Evolutionary conservation across 2,329 filamentous ascomycete genomes (phyloP), one percentile per base, ranked within the genome.

Genomic region (Aspergillus melleus): DNA sequence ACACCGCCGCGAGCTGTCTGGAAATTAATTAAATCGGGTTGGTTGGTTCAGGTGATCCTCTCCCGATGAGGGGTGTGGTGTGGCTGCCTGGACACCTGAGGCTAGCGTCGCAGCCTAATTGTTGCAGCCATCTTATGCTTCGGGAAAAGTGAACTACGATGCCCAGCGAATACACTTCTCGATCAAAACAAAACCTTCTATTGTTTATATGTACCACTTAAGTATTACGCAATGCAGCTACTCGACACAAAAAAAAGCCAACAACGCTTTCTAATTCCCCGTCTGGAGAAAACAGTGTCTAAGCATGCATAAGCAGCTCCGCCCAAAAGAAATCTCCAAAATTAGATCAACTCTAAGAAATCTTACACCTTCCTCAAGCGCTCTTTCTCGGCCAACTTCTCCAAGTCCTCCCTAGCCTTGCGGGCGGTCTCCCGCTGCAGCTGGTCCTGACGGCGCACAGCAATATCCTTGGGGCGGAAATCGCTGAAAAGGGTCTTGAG

Each of bases 401-500:
- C 77, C 58, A 78, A 77, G 55, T 81, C 81, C 69, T 86, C 86
- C 52, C 82, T 82, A 59, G 82, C 81, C 74, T 89, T 90, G 66
- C 93, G 84, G 64, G 83, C 82, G 58, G 84, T 80, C 79, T 98
- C 94, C 49, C 88, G 82, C 73, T 88, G 85, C 11, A 96, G 79
- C 83, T 99, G 95, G 72, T 99, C 95, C 3, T 90, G 88, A 59
- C 95, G 83, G 64, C 95, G 85, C 55, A 90, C 82, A 1, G 95
- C 94, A 71, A 99, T 98, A 73, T 98, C 95, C 74, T 96, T 94
- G 2, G 95, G 92, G 66, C 87, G 88, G 80, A 91, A 96, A 76
- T 99, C 95, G 65, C 90, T 94, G 77, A 98, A 99, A 30, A 90
- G 76, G 54, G 75, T 80, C 84, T 99, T 99, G 69, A 99, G 83